phyloP scores from a whole-genome alignment of 202 grass and related monocot species.

The Bolboschoenoplectus hybrid region DNA sequence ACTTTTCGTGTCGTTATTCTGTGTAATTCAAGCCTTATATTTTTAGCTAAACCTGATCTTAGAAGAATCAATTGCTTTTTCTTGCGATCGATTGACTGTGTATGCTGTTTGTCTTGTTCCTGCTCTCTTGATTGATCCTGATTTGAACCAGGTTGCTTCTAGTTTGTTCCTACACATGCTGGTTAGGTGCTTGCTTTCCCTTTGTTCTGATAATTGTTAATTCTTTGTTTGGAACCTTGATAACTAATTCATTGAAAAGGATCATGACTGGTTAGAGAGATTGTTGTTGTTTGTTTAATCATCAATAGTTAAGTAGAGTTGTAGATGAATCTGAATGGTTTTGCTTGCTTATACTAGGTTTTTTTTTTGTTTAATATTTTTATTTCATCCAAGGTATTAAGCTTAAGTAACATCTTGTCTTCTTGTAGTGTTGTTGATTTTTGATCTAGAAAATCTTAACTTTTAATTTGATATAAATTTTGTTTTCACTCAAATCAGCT shows the following conservation, averaged over 20 bases:
- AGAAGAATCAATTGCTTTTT: neutral
- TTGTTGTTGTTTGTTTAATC: neutral
- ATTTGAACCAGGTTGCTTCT: neutral
- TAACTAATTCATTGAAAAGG: neutral
- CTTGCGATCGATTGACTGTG: neutral
- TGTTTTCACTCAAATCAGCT: neutral
- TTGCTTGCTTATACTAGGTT: slow-evolving; percentile 8
- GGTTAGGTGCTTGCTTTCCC: neutral
- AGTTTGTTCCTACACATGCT: neutral
- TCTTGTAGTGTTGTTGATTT: slow-evolving; percentile 5
- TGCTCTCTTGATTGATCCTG: slow-evolving; percentile 14
- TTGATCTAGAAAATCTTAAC: neutral
- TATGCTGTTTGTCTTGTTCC: neutral
- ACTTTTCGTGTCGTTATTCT: neutral
- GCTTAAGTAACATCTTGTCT: neutral
- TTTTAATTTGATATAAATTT: neutral
- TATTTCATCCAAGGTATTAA: neutral
- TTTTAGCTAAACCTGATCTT: neutral
- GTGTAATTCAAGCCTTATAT: neutral
- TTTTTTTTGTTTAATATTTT: neutral
- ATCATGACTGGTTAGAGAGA: neutral
- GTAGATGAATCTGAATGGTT: neutral
- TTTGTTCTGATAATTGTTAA: neutral
- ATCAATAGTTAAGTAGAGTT: neutral
- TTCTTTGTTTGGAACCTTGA: neutral